Percentiles rank a stretch among this genome's conserved stretches.
phyloP scores from a whole-genome alignment of 1,284 basidiomycete genomes.

The Tausonia pullulans region DNA sequence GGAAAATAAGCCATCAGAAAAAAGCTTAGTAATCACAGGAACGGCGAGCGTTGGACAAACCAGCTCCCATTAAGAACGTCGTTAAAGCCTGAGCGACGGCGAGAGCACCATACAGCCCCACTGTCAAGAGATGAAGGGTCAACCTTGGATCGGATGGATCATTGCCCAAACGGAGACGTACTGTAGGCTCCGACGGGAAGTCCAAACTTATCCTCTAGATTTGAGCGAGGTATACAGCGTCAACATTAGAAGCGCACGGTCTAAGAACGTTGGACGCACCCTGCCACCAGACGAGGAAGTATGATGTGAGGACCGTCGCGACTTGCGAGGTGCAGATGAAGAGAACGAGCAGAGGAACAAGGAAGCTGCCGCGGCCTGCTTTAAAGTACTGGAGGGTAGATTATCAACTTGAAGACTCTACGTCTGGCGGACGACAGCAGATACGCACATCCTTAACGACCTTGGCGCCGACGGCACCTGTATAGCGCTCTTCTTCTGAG shows the following conservation, averaged over 20 bases:
- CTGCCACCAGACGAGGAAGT: conserved; percentile 35
- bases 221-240: background rate
- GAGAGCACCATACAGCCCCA: conserved; percentile 19
- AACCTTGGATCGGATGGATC: background rate
- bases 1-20: conserved; percentile 4
- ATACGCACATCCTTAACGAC: too few species aligned
- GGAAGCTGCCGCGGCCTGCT: conserved; percentile 38
- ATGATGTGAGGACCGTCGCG: conserved; percentile 34
- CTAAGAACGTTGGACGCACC: background rate
- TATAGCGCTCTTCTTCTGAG: conserved; percentile 36
- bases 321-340: conserved; percentile 33
- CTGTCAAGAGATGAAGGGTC: background rate
- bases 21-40: background rate
- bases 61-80: conserved; percentile 6
- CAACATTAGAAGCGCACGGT: conserved; percentile 3
- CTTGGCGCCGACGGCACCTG: conserved; percentile 22
- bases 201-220: background rate
- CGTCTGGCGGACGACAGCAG: conserved; percentile 19
- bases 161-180: background rate
- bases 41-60: background rate
- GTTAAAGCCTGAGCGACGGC: conserved; percentile 30
- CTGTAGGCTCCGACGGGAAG: background rate
- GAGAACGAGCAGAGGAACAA: conserved; percentile 39
- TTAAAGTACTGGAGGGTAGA: conserved; percentile 33
- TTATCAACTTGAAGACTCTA: conserved; percentile 22